A percentile compares a stretch with the other conserved stretches of the same genome.
phyloP scores from a whole-genome alignment of 345 rosid species.

The Populus davidiana region DNA sequence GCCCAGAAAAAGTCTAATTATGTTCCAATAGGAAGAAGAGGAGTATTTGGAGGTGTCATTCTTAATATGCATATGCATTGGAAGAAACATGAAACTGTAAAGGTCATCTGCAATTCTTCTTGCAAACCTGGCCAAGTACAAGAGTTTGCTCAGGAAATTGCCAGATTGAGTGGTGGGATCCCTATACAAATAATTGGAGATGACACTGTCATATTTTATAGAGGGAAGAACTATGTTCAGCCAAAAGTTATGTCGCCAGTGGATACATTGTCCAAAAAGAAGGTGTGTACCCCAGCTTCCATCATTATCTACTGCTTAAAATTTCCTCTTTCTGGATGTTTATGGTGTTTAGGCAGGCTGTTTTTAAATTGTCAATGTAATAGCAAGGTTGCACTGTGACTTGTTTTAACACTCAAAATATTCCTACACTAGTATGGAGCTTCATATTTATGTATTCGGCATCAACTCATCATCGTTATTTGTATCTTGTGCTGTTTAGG shows the following conservation, averaged over 20 bases:
- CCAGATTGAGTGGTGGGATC: slow-evolving; percentile 83
- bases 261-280: slow-evolving; percentile 83
- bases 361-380: background rate
- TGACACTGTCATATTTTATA: slow-evolving; percentile 69
- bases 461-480: background rate
- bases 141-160: slow-evolving; percentile 61
- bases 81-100: slow-evolving; percentile 93
- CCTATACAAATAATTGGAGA: slow-evolving; percentile 74
- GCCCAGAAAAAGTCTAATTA: slow-evolving; percentile 87
- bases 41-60: slow-evolving; percentile 84
- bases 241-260: slow-evolving; percentile 91
- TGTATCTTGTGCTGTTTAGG: background rate
- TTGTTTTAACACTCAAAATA: background rate
- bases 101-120: slow-evolving; percentile 79
- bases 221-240: slow-evolving; percentile 82
- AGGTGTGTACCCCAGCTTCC: slow-evolving; percentile 31
- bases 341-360: background rate
- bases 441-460: background rate
- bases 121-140: slow-evolving; percentile 76
- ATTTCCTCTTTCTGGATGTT: background rate
- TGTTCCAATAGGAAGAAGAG: slow-evolving; percentile 81
- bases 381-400: background rate
- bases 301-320: background rate
- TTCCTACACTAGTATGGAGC: background rate
- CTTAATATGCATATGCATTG: slow-evolving; percentile 95